Evolutionary conservation across 805 yeast genomes (phyloP).

Genomic region (Candida schatavii): DNA sequence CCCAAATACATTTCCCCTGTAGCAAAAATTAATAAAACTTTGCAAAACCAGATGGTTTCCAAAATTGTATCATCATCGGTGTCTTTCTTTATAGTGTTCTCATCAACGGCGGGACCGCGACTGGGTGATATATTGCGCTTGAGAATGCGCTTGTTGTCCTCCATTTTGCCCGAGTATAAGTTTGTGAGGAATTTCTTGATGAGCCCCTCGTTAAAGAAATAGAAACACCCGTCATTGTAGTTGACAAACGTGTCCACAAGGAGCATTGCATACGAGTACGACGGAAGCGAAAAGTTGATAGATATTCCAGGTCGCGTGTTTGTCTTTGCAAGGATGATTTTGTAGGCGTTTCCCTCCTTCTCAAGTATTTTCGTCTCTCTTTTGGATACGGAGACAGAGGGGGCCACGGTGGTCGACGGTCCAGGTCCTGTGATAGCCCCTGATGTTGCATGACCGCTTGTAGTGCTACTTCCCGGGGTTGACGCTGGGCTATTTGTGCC

Average conservation of each 20-base stretch:
- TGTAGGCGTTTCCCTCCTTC: constrained; percentile 74
- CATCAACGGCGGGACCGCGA: constrained; percentile 28
- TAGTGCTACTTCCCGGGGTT: not conserved
- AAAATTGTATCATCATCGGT: constrained; percentile 55
- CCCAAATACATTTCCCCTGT: constrained; percentile 83
- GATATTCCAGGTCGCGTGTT: constrained; percentile 66
- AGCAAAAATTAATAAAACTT: constrained; percentile 68
- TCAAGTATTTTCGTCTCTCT: constrained; percentile 60
- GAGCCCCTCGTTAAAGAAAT: constrained; percentile 78
- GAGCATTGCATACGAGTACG: constrained; percentile 71
- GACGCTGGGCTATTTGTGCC: not conserved
- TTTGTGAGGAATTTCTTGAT: constrained; percentile 65
- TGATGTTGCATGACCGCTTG: not conserved
- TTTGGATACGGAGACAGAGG: constrained; percentile 11
- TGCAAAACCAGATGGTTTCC: constrained; percentile 81
- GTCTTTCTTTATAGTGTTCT: constrained; percentile 41
- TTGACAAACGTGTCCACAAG: constrained; percentile 74
- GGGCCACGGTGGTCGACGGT: not conserved
- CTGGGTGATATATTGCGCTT: constrained; percentile 28
- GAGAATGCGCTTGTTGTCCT: constrained; percentile 36
- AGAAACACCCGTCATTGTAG: constrained; percentile 81
- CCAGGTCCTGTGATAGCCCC: not conserved
- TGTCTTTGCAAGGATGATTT: constrained; percentile 64
- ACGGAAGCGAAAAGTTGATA: constrained; percentile 70
- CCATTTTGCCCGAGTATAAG: constrained; percentile 52